phyloP scores from a whole-genome alignment of 2,329 filamentous ascomycete genomes.

The Orbilia brochopaga region DNA sequence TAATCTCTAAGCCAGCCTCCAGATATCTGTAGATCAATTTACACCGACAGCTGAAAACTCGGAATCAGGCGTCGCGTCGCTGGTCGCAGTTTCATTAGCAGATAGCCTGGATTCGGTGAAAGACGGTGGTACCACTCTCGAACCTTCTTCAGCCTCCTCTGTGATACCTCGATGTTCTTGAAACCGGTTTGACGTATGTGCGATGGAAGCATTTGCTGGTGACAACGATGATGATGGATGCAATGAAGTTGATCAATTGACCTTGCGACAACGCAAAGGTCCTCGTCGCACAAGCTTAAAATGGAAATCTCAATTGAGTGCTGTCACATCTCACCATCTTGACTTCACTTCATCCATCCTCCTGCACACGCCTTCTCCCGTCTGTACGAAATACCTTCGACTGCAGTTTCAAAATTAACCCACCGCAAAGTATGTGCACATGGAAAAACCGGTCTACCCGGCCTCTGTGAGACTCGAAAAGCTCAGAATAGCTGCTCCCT shows the following conservation, averaged over 20 bases:
- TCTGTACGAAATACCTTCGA: not conserved
- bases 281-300: conserved; percentile 13
- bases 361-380: not conserved
- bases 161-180: not conserved
- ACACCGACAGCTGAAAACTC: conserved; percentile 9
- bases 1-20: conserved; percentile 35
- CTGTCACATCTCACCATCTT: not conserved
- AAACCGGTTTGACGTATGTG: too few relatives aligned
- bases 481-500: not conserved
- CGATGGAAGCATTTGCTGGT: too few relatives aligned
- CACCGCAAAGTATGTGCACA: conserved; percentile 1
- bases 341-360: not conserved
- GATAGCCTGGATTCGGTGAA: not conserved
- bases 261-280: conserved; percentile 3
- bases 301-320: conserved; percentile 2
- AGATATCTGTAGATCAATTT: not conserved
- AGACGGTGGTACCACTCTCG: too few relatives aligned
- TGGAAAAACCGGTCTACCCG: conserved; percentile 30
- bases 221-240: not conserved
- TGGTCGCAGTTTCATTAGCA: too few relatives aligned
- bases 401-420: conserved; percentile 8
- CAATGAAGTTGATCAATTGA: not conserved
- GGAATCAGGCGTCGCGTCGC: too few relatives aligned
- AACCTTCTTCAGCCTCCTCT: conserved; percentile 6
- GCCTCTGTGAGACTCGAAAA: not conserved